These are phyloP conservation scores for Alternaria burnsii DNA, from an alignment of 2,329 filamentous ascomycete genomes.

Conservation along the genomic window DNA sequence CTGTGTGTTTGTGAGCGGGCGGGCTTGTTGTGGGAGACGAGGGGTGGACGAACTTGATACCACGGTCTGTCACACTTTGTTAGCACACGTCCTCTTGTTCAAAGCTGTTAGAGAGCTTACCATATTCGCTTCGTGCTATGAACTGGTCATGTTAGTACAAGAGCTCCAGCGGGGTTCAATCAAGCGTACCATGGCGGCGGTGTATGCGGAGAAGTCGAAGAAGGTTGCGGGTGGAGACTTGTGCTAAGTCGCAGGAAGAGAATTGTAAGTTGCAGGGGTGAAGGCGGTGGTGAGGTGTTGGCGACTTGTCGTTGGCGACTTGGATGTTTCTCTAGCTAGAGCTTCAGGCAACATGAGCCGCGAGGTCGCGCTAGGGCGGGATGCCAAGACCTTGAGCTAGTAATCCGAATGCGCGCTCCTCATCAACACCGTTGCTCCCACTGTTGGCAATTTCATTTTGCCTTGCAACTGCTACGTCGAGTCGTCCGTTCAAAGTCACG, in stretches of 20 bases:
- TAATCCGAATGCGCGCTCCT: not conserved
- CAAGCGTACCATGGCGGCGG: slow-evolving; percentile 45
- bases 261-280: not conserved
- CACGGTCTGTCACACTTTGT: slow-evolving; percentile 74
- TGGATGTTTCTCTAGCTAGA: slow-evolving; percentile 34
- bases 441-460: not conserved
- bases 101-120: slow-evolving; percentile 62
- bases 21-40: slow-evolving; percentile 17
- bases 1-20: slow-evolving; percentile 58
- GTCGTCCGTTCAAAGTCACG: rapidly evolving
- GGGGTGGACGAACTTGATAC: slow-evolving; percentile 80
- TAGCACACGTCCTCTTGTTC: slow-evolving; percentile 24
- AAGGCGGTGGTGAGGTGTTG: slow-evolving; percentile 6
- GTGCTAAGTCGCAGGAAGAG: not conserved
- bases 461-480: too few relatives aligned
- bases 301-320: slow-evolving; percentile 21
- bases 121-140: slow-evolving; percentile 99
- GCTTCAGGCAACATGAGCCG: slow-evolving; percentile 41
- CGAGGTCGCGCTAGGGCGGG: slow-evolving; percentile 26
- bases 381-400: slow-evolving; percentile 28
- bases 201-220: slow-evolving; percentile 11
- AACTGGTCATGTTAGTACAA: slow-evolving; percentile 65
- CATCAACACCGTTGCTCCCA: not conserved
- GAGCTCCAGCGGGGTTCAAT: slow-evolving; percentile 40
- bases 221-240: not conserved